Conservation (phyloP, 2,329 filamentous ascomycete species). For the Didymella glomerata region DNA sequence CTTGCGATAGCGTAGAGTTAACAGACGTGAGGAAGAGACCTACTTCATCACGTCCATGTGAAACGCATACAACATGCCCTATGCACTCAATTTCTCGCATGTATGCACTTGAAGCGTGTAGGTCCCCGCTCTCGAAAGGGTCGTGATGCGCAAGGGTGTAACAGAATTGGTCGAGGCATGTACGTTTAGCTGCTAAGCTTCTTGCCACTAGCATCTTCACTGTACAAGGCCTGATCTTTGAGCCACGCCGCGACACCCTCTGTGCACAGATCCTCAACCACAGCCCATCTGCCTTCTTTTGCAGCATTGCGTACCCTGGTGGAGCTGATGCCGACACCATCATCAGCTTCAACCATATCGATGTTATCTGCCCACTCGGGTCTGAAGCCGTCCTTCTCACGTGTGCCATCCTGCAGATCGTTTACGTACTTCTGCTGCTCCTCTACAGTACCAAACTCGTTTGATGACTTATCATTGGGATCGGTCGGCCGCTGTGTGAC, state of each 20-base stretch:
- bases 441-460: slow-evolving; percentile 65
- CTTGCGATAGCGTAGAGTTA: background rate
- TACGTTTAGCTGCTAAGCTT: slow-evolving; percentile 49
- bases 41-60: background rate
- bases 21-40: background rate
- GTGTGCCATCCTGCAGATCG: slow-evolving; percentile 56
- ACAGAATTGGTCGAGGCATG: background rate
- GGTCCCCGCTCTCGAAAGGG: background rate
- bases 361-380: slow-evolving; percentile 68
- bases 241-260: slow-evolving; percentile 67
- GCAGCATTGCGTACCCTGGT: slow-evolving; percentile 71
- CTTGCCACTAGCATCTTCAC: slow-evolving; percentile 46
- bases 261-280: slow-evolving; percentile 64
- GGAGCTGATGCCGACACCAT: slow-evolving; percentile 61
- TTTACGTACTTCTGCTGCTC: slow-evolving; percentile 66
- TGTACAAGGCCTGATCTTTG: slow-evolving; percentile 64
- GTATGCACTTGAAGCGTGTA: background rate
- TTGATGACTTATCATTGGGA: slow-evolving; percentile 53
- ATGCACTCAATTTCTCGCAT: background rate
- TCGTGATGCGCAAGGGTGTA: background rate
- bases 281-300: slow-evolving; percentile 56
- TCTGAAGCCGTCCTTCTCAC: slow-evolving; percentile 64
- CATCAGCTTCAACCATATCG: slow-evolving; percentile 64
- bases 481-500: slow-evolving; percentile 67
- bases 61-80: background rate